Base-by-base conservation (phyloP, 2,329 filamentous ascomycete species). In the Aspergillus ruber region DNA sequence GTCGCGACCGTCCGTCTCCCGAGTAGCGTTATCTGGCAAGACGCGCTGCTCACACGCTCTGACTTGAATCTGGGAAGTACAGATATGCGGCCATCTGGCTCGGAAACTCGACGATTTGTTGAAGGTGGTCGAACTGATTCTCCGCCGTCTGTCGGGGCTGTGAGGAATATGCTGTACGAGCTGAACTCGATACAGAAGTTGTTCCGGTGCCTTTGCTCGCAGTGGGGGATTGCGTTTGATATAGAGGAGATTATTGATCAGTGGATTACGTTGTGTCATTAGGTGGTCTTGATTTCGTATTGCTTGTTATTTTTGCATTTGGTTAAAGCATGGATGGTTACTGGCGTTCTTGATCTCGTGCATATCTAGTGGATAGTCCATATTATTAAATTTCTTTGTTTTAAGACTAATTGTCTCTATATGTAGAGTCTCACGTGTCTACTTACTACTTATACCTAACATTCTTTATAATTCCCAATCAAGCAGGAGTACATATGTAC, bases 111-210 rank as follows among this genome's bases (percentile, higher is more conserved):
- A 20, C 54, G 62, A 2, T 73, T 71, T 45, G 60, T 73, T 4
- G 57, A 65, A 33, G 62, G 63, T 17, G 63, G 61, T 1, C 48
- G 51, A 8, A 52, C 58, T 1, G 50, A 57, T 39, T 52, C 52
- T 8, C 50, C 56, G 2, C 52, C 56, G 2, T 57, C 56, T 7
- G 50, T 50, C 32, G 61, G 54, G 1, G 57, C 58, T 4, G 61
- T 60, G 10, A 63, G 68, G 39, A 73, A 74, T 57, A 52, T 74
- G 35, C 52, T 73, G n/a, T 74, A 74, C 51, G 72, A 74, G 50
- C 56, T 74, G 51, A 74, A 74, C 50, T 71, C 70, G 15, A 70
- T 74, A 60, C 71, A 73, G 49, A 74, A 74, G 55, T 55, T 74
- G 8, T 74, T 74, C 45, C 61, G 69, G 27, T 73, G 71, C 42